A percentile compares a stretch with the other conserved stretches of the same genome.
phyloP scores from a whole-genome alignment of 306 rosid genomes.

The Abrus precatorius region DNA sequence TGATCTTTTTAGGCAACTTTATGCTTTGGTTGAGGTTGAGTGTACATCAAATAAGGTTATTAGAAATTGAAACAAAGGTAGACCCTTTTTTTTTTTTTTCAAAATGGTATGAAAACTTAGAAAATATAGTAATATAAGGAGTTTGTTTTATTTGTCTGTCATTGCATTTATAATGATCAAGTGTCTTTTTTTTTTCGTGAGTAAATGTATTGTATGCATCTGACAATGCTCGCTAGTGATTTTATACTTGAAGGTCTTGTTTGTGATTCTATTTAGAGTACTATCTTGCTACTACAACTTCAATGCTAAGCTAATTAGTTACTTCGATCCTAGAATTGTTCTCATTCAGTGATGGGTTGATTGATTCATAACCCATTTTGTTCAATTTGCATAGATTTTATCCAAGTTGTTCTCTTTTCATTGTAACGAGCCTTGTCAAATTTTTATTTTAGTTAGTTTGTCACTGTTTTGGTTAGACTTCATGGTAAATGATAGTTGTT shows the following conservation, averaged over 20 bases:
- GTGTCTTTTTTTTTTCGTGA: conserved; percentile 49
- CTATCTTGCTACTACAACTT: background rate
- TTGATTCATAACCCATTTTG: conserved; percentile 6
- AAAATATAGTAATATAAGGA: too few relatives aligned
- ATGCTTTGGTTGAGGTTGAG: too few relatives aligned
- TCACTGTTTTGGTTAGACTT: conserved; percentile 16
- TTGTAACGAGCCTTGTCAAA: background rate
- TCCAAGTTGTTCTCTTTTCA: conserved; percentile 4
- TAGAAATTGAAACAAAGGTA: too few relatives aligned
- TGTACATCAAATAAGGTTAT: too few relatives aligned
- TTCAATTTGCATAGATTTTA: background rate
- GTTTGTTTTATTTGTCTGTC: too few relatives aligned
- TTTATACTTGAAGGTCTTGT: background rate
- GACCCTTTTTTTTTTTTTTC: too few relatives aligned
- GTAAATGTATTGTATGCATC: background rate
- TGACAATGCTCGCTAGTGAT: conserved; percentile 9
- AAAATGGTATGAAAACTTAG: too few relatives aligned
- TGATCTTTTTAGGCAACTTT: too few relatives aligned
- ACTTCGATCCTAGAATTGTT: conserved; percentile 37
- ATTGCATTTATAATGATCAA: conserved; percentile 58
- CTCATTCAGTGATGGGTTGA: conserved; percentile 29
- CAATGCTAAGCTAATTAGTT: conserved; percentile 23
- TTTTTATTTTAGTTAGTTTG: conserved; percentile 30
- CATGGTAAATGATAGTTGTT: conserved; percentile 16
- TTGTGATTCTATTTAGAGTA: background rate